phyloP scores from a whole-genome alignment of 192 early-diverging fungal species.

The Coemansia sp. region DNA sequence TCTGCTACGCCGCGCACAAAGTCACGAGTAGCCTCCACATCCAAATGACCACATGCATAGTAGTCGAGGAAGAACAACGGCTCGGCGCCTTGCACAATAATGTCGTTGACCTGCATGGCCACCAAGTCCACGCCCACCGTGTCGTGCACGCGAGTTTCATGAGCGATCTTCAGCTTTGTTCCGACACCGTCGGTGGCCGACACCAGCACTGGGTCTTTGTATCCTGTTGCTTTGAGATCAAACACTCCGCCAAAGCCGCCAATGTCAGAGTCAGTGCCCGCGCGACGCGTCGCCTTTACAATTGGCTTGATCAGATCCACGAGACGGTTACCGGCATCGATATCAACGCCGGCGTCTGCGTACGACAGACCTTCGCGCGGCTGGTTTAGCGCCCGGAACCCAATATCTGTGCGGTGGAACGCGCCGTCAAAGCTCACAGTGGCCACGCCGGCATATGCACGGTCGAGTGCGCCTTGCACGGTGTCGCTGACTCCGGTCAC shows the following conservation, averaged over 20 bases:
- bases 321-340: slow-evolving; percentile 93
- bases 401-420: slow-evolving; percentile 93
- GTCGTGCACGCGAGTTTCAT: slow-evolving; percentile 79
- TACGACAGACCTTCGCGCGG: slow-evolving; percentile 75
- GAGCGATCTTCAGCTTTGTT: slow-evolving; percentile 97
- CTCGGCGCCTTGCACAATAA: slow-evolving; percentile 98
- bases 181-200: slow-evolving; percentile 99
- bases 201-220: slow-evolving; percentile 89
- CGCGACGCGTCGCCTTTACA: slow-evolving; percentile 88
- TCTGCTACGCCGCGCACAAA: slow-evolving; percentile 95
- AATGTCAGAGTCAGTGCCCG: slow-evolving; percentile 95
- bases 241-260: slow-evolving; percentile 99
- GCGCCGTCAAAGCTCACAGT: slow-evolving; percentile 81
- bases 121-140: slow-evolving; percentile 98
- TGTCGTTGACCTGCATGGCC: slow-evolving; percentile 99
- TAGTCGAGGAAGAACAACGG: slow-evolving; percentile 99
- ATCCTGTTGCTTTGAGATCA: slow-evolving; percentile 92
- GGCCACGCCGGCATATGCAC: slow-evolving; percentile 69
- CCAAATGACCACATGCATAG: slow-evolving; percentile 92
- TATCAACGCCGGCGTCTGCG: slow-evolving; percentile 93
- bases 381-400: slow-evolving; percentile 63
- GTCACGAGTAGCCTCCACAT: slow-evolving; percentile 85
- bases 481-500: slow-evolving; percentile 80
- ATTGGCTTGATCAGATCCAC: slow-evolving; percentile 95
- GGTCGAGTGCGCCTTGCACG: slow-evolving; percentile 75